A percentile compares a stretch with the other conserved stretches of the same genome.
Conservation (phyloP, 768 basidiomycete species). For the Favolaschia claudopus region DNA sequence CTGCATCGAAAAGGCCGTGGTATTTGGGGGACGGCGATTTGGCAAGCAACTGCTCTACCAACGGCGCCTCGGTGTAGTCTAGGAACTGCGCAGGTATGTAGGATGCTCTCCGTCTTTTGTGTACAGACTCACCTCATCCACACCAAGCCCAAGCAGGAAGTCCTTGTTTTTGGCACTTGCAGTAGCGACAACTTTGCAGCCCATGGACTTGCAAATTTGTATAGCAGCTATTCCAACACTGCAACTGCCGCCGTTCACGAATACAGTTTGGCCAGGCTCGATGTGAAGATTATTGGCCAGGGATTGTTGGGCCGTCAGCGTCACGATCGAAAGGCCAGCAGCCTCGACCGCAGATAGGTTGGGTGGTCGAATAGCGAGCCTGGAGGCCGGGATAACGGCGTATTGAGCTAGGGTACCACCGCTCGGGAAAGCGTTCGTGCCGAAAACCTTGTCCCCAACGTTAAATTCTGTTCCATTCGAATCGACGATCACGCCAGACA, state of each 20-base stretch:
- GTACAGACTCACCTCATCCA: slow-evolving; percentile 60
- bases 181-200: slow-evolving; percentile 63
- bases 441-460: slow-evolving; percentile 71
- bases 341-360: slow-evolving; percentile 63
- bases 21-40: slow-evolving; percentile 58
- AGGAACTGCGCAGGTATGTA: slow-evolving; percentile 49
- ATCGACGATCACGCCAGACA: slow-evolving; percentile 68
- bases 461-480: slow-evolving; percentile 59
- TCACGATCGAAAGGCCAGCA: slow-evolving; percentile 66
- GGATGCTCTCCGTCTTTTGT: background rate
- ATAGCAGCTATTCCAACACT: slow-evolving; percentile 75
- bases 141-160: slow-evolving; percentile 66
- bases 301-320: slow-evolving; percentile 64
- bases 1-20: slow-evolving; percentile 66
- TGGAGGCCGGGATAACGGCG: slow-evolving; percentile 48
- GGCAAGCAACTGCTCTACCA: slow-evolving; percentile 52
- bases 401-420: slow-evolving; percentile 72
- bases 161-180: slow-evolving; percentile 68
- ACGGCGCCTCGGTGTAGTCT: slow-evolving; percentile 63
- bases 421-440: slow-evolving; percentile 52
- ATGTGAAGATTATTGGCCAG: slow-evolving; percentile 57
- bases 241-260: slow-evolving; percentile 77
- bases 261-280: slow-evolving; percentile 65
- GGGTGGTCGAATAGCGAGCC: slow-evolving; percentile 53
- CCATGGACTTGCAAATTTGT: slow-evolving; percentile 73